Percentiles rank a stretch among this genome's conserved stretches.
Conservation (phyloP, 495 filamentous ascomycete genomes). For the Xylaria venustula region DNA sequence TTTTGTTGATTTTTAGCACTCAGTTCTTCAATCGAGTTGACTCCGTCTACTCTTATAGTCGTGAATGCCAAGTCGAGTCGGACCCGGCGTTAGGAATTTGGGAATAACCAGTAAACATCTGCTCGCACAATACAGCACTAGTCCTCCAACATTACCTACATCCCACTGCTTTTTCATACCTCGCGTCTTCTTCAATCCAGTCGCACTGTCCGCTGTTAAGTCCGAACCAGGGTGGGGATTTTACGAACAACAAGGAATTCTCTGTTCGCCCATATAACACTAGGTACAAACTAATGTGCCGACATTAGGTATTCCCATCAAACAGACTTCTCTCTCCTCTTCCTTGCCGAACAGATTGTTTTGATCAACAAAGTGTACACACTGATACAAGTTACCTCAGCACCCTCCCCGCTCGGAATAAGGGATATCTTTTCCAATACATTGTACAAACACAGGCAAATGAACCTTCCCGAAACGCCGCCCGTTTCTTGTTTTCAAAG, state of each 20-base stretch:
- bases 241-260: no score
- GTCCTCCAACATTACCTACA: neutral
- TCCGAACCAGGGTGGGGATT: no score
- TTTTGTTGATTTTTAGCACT: no score
- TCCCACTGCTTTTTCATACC: neutral
- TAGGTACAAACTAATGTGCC: no score
- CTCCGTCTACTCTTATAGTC: neutral
- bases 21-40: neutral
- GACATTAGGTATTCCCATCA: no score
- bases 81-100: conserved; percentile 1
- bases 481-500: neutral
- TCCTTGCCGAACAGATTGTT: neutral
- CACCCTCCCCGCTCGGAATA: neutral
- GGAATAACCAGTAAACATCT: conserved; percentile 4
- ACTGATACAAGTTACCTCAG: neutral
- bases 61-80: neutral
- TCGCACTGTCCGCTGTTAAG: no score
- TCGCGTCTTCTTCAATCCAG: no score
- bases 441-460: neutral
- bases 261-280: no score
- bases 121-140: neutral
- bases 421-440: neutral
- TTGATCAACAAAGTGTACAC: neutral
- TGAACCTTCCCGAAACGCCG: conserved; percentile 3
- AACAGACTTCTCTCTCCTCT: neutral